A percentile compares a stretch with the other conserved stretches of the same genome.
Conservation (phyloP, 2,329 filamentous ascomycete species). For the Phialemoniopsis sp. region DNA sequence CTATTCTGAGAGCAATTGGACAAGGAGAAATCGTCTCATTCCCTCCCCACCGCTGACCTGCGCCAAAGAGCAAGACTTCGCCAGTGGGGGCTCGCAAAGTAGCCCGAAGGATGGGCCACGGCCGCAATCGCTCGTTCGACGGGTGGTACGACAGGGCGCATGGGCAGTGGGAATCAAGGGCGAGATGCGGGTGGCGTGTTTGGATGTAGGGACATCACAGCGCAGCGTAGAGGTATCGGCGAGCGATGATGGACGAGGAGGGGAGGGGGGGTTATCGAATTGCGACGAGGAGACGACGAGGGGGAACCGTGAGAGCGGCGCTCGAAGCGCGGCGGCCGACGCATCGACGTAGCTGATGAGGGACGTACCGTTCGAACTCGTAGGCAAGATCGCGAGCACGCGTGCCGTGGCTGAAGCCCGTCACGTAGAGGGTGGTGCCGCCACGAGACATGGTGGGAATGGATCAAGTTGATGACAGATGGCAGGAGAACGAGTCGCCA, state of each 20-base stretch:
- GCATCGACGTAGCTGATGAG: conserved; percentile 43
- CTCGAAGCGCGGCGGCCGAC: conserved; percentile 38
- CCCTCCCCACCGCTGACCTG: conserved; percentile 30
- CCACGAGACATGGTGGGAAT: conserved; percentile 74
- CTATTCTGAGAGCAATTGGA: conserved; percentile 17
- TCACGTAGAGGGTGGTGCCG: conserved; percentile 94
- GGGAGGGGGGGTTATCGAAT: conserved; percentile 17
- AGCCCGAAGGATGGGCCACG: too few relatives aligned
- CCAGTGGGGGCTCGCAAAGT: too few relatives aligned
- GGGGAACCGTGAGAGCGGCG: conserved; percentile 28
- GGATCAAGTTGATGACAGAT: conserved; percentile 4
- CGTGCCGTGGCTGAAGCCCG: conserved; percentile 97
- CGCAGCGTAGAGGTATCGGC: background rate
- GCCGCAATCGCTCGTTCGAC: too few relatives aligned
- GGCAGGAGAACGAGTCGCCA: conserved; percentile 1
- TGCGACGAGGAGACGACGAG: conserved; percentile 23
- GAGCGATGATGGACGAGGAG: conserved; percentile 10
- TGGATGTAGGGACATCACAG: background rate
- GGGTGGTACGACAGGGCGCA: too few relatives aligned
- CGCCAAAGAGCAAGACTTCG: too few relatives aligned
- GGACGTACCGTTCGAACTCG: conserved; percentile 99
- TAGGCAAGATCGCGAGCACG: conserved; percentile 98
- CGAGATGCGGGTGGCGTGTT: background rate
- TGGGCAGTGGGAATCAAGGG: background rate
- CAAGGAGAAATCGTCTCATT: conserved; percentile 14